Conservation (phyloP, 2,329 filamentous ascomycete species). For the Penicillium sp. region DNA sequence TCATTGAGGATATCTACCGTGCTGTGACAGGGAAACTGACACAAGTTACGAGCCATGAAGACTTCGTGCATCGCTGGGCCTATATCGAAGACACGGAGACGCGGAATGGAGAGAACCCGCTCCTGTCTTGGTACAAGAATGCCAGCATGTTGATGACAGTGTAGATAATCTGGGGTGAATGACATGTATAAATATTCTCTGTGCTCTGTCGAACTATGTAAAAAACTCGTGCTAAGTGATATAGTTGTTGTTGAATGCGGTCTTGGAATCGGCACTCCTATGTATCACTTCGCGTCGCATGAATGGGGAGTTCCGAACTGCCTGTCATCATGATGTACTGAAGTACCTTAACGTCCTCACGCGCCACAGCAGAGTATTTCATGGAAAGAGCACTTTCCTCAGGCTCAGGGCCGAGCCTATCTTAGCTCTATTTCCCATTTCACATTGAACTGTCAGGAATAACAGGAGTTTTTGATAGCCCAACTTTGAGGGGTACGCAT, state of each 20-base stretch:
- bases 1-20: slow-evolving; percentile 88
- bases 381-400: slow-evolving; percentile 19
- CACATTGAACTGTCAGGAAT: too few relatives aligned
- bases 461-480: too few relatives aligned
- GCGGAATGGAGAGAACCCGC: slow-evolving; percentile 84
- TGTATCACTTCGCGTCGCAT: too few relatives aligned
- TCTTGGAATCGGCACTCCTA: too few relatives aligned
- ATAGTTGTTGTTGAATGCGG: too few relatives aligned
- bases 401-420: slow-evolving; percentile 1
- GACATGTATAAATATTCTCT: slow-evolving; percentile 24
- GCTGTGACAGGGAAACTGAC: slow-evolving; percentile 91
- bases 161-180: slow-evolving; percentile 39
- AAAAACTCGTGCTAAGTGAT: too few relatives aligned
- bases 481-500: too few relatives aligned
- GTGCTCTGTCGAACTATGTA: too few relatives aligned
- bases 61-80: slow-evolving; percentile 87
- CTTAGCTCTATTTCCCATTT: slow-evolving; percentile 8
- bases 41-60: slow-evolving; percentile 77
- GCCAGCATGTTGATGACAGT: slow-evolving; percentile 88
- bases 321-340: too few relatives aligned
- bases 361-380: slow-evolving; percentile 28
- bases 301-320: too few relatives aligned
- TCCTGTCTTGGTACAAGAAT: slow-evolving; percentile 92
- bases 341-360: slow-evolving; percentile 14
- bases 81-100: slow-evolving; percentile 87